These are phyloP conservation scores for Leccinellum rugosiceps DNA, from an alignment of 768 basidiomycete species.

Conservation along the genomic window DNA sequence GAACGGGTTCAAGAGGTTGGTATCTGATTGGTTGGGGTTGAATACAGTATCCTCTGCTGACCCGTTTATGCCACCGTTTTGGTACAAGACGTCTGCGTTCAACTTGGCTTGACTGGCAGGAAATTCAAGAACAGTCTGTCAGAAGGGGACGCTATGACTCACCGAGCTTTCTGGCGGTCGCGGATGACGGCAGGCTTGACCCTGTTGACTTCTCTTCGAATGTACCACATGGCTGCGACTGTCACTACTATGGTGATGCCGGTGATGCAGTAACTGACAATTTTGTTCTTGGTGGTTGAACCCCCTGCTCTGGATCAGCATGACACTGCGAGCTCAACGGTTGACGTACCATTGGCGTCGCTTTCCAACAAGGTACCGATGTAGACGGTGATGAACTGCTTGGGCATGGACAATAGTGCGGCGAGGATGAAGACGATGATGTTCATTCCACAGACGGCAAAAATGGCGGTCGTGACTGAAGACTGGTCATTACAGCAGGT, in stretches of 20 bases:
- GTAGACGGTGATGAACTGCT: conserved; percentile 91
- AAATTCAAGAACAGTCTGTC: conserved; percentile 3
- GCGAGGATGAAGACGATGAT: conserved; percentile 76
- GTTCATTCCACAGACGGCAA: conserved; percentile 86
- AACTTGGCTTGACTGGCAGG: conserved; percentile 52
- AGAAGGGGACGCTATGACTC: conserved; percentile 6
- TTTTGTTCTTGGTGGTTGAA: conserved; percentile 44
- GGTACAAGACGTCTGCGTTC: conserved; percentile 31
- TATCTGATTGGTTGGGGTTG: conserved; percentile 38
- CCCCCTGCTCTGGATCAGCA: conserved; percentile 16
- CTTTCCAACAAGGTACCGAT: conserved; percentile 75
- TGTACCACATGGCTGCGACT: conserved; percentile 79
- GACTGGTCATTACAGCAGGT: not conserved
- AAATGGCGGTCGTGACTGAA: conserved; percentile 84
- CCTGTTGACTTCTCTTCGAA: conserved; percentile 65
- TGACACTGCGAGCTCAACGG: not conserved
- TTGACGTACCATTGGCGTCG: conserved; percentile 32
- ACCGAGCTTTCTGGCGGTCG: conserved; percentile 69
- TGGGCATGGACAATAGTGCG: conserved; percentile 80
- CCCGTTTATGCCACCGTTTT: conserved; percentile 26
- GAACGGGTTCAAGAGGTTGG: conserved; percentile 37
- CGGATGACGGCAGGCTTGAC: conserved; percentile 69
- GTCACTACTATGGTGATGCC: conserved; percentile 71
- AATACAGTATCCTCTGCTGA: conserved; percentile 33
- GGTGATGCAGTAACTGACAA: conserved; percentile 68